These are phyloP conservation scores for Zalaria sp. DNA, from an alignment of 2,329 filamentous ascomycete species.

Conservation along the genomic window DNA sequence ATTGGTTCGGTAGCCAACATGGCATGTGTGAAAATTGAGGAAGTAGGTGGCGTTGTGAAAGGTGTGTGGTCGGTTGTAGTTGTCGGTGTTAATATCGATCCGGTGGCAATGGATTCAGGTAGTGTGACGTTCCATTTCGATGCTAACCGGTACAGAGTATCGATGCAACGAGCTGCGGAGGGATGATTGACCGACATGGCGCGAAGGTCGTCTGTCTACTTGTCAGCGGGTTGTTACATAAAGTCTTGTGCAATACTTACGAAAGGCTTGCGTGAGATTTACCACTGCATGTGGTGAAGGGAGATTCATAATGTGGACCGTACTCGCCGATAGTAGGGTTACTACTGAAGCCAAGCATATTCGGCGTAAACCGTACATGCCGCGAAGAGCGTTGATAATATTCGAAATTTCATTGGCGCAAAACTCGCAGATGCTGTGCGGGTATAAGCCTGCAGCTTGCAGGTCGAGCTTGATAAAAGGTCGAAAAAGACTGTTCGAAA, in stretches of 20 bases:
- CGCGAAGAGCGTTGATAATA: constrained; percentile 26
- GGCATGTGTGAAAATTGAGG: not conserved
- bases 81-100: constrained; percentile 9
- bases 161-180: constrained; percentile 27
- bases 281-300: constrained; percentile 20
- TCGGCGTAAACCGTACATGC: constrained; percentile 28
- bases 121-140: constrained; percentile 29
- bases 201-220: constrained; percentile 19
- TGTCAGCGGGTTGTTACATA: not conserved
- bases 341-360: constrained; percentile 24
- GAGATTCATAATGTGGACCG: constrained; percentile 31
- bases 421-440: constrained; percentile 50
- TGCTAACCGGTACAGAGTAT: constrained; percentile 27
- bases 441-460: constrained; percentile 44
- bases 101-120: constrained; percentile 21
- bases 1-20: not conserved
- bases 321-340: constrained; percentile 26
- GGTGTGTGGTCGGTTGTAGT: not conserved
- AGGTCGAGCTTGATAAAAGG: constrained; percentile 53
- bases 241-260: constrained; percentile 1
- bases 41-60: not conserved
- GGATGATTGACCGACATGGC: constrained; percentile 28
- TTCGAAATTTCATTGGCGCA: constrained; percentile 29
- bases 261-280: constrained; percentile 27
- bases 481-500: constrained; percentile 50